Conservation (phyloP, 2,329 filamentous ascomycete species). For the Hymenoscyphus albidus region DNA sequence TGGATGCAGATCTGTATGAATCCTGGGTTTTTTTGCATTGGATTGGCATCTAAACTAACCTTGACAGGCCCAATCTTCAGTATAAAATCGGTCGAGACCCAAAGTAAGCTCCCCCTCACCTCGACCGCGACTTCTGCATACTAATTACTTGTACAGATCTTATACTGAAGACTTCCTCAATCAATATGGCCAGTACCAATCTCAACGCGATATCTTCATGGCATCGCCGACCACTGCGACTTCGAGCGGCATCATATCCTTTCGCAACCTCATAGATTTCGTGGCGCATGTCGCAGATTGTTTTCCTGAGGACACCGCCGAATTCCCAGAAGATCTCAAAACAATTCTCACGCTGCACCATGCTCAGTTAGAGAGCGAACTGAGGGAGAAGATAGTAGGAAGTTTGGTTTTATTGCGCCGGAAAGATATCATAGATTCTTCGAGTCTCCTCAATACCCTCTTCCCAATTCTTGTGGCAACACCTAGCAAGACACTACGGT, state of each 20-base stretch:
- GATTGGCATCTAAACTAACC: slow-evolving; percentile 26
- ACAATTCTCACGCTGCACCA: slow-evolving; percentile 79
- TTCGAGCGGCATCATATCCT: slow-evolving; percentile 73
- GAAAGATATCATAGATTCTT: slow-evolving; percentile 89
- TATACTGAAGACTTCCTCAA: slow-evolving; percentile 86
- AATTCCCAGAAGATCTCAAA: slow-evolving; percentile 78
- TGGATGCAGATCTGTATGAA: slow-evolving; percentile 78
- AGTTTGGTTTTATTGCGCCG: slow-evolving; percentile 82
- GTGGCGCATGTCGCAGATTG: slow-evolving; percentile 91
- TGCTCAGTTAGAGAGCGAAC: slow-evolving; percentile 72
- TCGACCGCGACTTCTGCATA: not conserved
- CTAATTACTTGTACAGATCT: slow-evolving; percentile 49
- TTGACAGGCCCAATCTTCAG: slow-evolving; percentile 69
- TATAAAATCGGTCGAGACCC: slow-evolving; percentile 90
- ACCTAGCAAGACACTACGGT: slow-evolving; percentile 81
- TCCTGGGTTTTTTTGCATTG: slow-evolving; percentile 12
- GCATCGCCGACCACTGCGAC: slow-evolving; percentile 75
- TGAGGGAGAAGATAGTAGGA: slow-evolving; percentile 91
- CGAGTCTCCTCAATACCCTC: slow-evolving; percentile 78
- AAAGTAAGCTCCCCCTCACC: slow-evolving; percentile 47
- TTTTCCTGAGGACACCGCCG: slow-evolving; percentile 74
- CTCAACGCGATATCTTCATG: slow-evolving; percentile 87
- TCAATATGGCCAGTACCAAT: slow-evolving; percentile 89
- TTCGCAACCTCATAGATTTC: slow-evolving; percentile 89
- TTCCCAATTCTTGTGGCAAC: slow-evolving; percentile 93